These are phyloP conservation scores for Luffa aegyptiaca DNA, from an alignment of 306 rosid species.

Conservation along the genomic window DNA sequence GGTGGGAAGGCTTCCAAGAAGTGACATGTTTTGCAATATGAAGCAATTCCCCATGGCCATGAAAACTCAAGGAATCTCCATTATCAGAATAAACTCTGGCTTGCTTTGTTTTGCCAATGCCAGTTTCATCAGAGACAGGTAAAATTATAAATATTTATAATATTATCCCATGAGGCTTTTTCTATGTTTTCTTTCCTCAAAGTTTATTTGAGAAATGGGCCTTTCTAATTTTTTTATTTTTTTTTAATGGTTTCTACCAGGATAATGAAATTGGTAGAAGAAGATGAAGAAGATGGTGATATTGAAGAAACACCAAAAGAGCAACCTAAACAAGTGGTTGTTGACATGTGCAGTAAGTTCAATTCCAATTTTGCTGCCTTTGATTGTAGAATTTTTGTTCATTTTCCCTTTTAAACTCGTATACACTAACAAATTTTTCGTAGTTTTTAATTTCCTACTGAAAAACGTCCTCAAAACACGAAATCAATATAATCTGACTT, in stretches of 20 bases:
- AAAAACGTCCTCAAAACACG: no score
- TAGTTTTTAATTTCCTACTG: no score
- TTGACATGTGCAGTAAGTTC: conserved; percentile 78
- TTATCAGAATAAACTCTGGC: conserved; percentile 56
- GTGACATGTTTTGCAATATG: conserved; percentile 54
- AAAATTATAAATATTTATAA: background rate
- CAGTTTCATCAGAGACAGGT: conserved; percentile 66
- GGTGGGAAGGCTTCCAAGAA: conserved; percentile 64
- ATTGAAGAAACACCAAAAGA: conserved; percentile 24
- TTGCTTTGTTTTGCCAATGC: conserved; percentile 89
- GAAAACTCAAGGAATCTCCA: conserved; percentile 45
- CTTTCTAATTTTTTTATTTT: background rate
- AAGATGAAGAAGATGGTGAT: conserved; percentile 30
- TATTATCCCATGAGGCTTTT: background rate
- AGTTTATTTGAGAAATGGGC: background rate
- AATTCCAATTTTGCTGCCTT: background rate
- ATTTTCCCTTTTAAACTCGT: no score
- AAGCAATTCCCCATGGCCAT: conserved; percentile 73
- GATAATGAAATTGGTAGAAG: conserved; percentile 39
- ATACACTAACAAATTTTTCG: no score
- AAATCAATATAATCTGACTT: no score
- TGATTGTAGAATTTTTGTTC: background rate
- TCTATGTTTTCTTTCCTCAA: background rate
- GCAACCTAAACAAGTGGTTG: conserved; percentile 35
- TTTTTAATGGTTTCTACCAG: conserved; percentile 14